Conservation (phyloP, 768 basidiomycete genomes). For the Neoboletus brunneissimus region DNA sequence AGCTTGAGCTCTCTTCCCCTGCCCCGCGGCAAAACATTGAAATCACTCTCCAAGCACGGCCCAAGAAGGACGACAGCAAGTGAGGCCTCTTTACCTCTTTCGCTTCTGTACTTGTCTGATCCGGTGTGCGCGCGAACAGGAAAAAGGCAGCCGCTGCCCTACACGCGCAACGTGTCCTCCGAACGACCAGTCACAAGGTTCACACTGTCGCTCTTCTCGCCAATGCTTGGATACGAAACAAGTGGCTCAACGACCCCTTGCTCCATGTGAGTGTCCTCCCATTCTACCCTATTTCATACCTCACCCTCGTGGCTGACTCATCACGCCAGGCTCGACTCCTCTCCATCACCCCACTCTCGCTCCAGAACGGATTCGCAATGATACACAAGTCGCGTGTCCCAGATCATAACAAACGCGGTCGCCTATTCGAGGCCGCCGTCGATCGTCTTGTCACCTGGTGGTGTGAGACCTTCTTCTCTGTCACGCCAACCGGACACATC, state of each 20-base stretch:
- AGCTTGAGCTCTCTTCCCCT: slow-evolving; percentile 25
- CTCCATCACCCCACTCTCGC: slow-evolving; percentile 75
- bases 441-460: slow-evolving; percentile 82
- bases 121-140: slow-evolving; percentile 38
- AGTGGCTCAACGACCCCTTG: slow-evolving; percentile 77
- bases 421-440: slow-evolving; percentile 83
- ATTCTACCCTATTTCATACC: not conserved
- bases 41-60: slow-evolving; percentile 60
- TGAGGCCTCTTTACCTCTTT: slow-evolving; percentile 32
- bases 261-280: slow-evolving; percentile 61
- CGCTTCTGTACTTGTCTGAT: not conserved
- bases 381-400: slow-evolving; percentile 82
- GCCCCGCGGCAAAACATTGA: slow-evolving; percentile 54
- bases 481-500: slow-evolving; percentile 62
- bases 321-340: slow-evolving; percentile 74
- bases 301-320: slow-evolving; percentile 3
- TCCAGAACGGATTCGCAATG: slow-evolving; percentile 78
- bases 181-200: slow-evolving; percentile 84
- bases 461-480: slow-evolving; percentile 66
- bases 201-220: slow-evolving; percentile 82
- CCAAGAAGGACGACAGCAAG: slow-evolving; percentile 43
- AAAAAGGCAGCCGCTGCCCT: slow-evolving; percentile 41
- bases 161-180: slow-evolving; percentile 65
- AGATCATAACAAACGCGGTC: slow-evolving; percentile 75
- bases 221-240: slow-evolving; percentile 73